Evolutionary conservation across 305 asterid species (phyloP).

Genomic region (Fraxinus sp.): DNA sequence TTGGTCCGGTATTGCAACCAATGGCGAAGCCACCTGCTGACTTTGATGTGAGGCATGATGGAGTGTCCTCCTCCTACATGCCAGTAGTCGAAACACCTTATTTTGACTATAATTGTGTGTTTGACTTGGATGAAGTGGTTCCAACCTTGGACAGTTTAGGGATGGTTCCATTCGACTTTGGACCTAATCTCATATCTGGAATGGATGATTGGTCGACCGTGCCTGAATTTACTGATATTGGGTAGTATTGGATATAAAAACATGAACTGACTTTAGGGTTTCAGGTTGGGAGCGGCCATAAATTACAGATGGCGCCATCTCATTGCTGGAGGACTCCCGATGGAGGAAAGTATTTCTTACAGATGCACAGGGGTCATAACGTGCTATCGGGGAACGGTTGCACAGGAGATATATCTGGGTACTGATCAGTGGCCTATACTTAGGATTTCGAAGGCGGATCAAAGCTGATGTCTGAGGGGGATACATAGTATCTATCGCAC

Average conservation of each 20-base stretch:
- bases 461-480: background rate
- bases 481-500: slow-evolving; percentile 8
- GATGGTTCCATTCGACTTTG: slow-evolving; percentile 32
- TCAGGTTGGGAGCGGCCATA: slow-evolving; percentile 35
- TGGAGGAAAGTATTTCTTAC: slow-evolving; percentile 44
- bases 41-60: slow-evolving; percentile 33
- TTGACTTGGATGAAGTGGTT: slow-evolving; percentile 40
- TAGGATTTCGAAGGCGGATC: background rate
- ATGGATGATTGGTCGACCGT: slow-evolving; percentile 57
- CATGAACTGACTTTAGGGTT: slow-evolving; percentile 25
- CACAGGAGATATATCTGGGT: slow-evolving; percentile 26
- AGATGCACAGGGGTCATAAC: slow-evolving; percentile 31
- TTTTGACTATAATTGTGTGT: slow-evolving; percentile 22
- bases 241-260: slow-evolving; percentile 35
- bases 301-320: slow-evolving; percentile 34
- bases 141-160: slow-evolving; percentile 30
- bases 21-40: slow-evolving; percentile 32
- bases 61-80: slow-evolving; percentile 31
- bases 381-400: slow-evolving; percentile 35
- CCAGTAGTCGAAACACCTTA: slow-evolving; percentile 42
- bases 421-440: slow-evolving; percentile 8
- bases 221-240: slow-evolving; percentile 70
- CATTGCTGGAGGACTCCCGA: slow-evolving; percentile 28
- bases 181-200: slow-evolving; percentile 49
- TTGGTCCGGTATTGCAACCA: slow-evolving; percentile 45